These are phyloP conservation scores for Beauveria rudraprayagi DNA, from an alignment of 2,329 filamentous ascomycete genomes.

Conservation along the genomic window DNA sequence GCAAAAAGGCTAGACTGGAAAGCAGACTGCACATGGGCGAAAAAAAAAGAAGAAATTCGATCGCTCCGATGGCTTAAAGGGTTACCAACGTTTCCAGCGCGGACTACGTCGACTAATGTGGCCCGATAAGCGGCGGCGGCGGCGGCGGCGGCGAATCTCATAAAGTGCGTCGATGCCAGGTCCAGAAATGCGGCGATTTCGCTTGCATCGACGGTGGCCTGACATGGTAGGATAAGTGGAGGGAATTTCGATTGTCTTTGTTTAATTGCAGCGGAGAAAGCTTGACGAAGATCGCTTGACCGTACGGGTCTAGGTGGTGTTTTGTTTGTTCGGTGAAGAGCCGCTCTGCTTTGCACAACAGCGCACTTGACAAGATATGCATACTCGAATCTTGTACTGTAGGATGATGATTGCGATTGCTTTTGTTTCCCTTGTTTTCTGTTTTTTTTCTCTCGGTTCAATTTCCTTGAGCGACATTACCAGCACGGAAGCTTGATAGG, in stretches of 20 bases:
- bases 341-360: no score
- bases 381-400: no score
- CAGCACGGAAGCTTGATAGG: no score
- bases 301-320: neutral
- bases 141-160: no score
- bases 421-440: no score
- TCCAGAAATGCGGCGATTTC: no score
- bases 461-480: no score
- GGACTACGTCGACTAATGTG: neutral
- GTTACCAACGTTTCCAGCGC: neutral
- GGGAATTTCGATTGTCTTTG: neutral
- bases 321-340: neutral
- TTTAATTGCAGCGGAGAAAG: neutral
- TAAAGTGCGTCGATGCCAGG: no score
- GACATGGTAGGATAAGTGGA: neutral
- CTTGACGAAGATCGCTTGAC: neutral
- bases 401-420: no score
- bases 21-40: neutral
- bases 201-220: no score
- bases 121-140: neutral
- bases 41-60: conserved; percentile 1
- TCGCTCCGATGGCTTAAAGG: neutral
- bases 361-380: no score
- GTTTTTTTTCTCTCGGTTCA: no score
- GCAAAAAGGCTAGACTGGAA: neutral